phyloP scores from a whole-genome alignment of 2,329 filamentous ascomycete species.

The Trichothecium roseum region DNA sequence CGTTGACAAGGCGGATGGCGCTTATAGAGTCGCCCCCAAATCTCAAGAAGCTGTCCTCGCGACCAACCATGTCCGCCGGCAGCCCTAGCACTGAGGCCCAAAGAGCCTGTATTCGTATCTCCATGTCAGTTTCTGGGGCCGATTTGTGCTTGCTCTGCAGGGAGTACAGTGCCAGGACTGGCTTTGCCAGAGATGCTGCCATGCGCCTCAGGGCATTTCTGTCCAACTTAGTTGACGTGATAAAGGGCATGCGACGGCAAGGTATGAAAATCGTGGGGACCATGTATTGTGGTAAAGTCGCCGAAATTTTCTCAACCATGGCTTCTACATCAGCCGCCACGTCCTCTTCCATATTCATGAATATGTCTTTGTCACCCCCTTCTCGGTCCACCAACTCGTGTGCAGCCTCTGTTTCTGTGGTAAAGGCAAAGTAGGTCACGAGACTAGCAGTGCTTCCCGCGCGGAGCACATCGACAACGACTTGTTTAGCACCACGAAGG shows the following conservation, averaged over 20 bases:
- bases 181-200: background rate
- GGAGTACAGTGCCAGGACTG: background rate
- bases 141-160: background rate
- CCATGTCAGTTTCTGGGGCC: background rate
- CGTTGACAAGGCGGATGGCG: constrained; percentile 4
- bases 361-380: no score
- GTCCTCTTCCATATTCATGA: background rate
- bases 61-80: no score
- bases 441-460: background rate
- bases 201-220: constrained; percentile 3
- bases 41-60: constrained; percentile 3
- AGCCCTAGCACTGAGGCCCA: no score
- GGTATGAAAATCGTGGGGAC: constrained; percentile 6
- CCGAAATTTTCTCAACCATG: background rate
- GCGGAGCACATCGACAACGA: no score
- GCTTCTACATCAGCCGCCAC: background rate
- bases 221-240: constrained; percentile 7
- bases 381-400: no score
- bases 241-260: constrained; percentile 6
- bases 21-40: constrained; percentile 8
- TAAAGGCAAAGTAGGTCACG: constrained; percentile 1
- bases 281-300: constrained; percentile 7
- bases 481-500: no score
- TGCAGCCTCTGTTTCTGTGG: background rate
- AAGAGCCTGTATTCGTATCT: no score